These are phyloP conservation scores for Aethionema arabicum DNA, from an alignment of 345 rosid genomes.

Conservation along the genomic window DNA sequence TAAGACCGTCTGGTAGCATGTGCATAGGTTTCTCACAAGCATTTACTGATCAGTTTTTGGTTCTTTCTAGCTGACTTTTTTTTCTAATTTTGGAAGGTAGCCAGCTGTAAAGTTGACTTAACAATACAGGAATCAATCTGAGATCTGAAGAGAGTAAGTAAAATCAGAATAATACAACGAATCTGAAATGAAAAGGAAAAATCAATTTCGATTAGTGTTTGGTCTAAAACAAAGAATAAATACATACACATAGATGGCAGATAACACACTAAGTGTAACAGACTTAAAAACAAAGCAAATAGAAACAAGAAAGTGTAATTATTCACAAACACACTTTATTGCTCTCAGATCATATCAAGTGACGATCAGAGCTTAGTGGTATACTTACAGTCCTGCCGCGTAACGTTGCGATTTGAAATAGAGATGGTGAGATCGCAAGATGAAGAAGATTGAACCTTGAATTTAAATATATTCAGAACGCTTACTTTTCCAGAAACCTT, in stretches of 20 bases:
- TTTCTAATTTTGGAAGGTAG: background rate
- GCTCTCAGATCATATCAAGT: background rate
- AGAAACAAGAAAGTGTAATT: background rate
- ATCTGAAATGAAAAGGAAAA: background rate
- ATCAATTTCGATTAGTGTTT: background rate
- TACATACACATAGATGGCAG: slow-evolving; percentile 1
- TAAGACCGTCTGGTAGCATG: too few species aligned
- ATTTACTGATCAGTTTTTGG: slow-evolving; percentile 1
- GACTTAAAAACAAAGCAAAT: background rate
- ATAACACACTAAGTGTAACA: background rate
- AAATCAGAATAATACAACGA: background rate
- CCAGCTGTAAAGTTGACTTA: slow-evolving; percentile 18
- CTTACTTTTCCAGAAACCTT: slow-evolving; percentile 62
- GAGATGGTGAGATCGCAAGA: slow-evolving; percentile 56
- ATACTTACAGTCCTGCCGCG: slow-evolving; percentile 54
- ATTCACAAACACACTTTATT: background rate
- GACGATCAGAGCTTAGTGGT: slow-evolving; percentile 52
- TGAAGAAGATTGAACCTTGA: slow-evolving; percentile 46
- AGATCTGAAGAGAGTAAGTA: slow-evolving; percentile 3
- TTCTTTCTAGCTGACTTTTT: slow-evolving; percentile 14
- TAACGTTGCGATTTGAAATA: slow-evolving; percentile 43
- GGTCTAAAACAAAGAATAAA: background rate
- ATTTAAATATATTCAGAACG: slow-evolving; percentile 45
- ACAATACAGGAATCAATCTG: slow-evolving; percentile 12
- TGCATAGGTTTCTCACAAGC: background rate